A percentile compares a stretch with the other conserved stretches of the same genome.
These are phyloP conservation scores for Saussurea involucrata DNA, from an alignment of 129 eudicot genomes.

Conservation along the genomic window DNA sequence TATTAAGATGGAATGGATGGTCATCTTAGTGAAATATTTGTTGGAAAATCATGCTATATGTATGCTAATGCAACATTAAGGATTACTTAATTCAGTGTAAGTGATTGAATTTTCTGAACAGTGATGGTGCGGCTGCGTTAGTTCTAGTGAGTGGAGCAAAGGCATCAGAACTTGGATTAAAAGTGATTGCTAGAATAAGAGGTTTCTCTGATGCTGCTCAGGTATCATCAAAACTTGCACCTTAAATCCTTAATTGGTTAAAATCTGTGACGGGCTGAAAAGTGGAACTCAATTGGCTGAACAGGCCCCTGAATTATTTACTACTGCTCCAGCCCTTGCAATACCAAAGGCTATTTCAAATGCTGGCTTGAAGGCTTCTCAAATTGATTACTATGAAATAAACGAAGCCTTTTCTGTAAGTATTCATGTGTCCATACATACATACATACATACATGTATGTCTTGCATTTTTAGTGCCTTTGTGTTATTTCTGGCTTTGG, in stretches of 20 bases:
- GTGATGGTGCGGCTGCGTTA: conserved; percentile 98
- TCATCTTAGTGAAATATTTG: background rate
- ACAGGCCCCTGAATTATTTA: conserved; percentile 87
- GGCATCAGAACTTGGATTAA: conserved; percentile 69
- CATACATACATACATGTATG: background rate
- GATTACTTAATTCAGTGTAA: background rate
- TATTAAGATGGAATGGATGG: background rate
- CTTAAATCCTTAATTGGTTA: background rate
- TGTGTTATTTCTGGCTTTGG: conserved; percentile 6
- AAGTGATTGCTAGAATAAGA: conserved; percentile 74
- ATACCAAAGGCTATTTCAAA: conserved; percentile 88
- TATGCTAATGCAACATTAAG: background rate
- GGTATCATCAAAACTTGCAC: conserved; percentile 36
- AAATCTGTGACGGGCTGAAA: background rate
- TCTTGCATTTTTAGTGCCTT: background rate
- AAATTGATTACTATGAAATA: conserved; percentile 77
- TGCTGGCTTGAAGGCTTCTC: conserved; percentile 76
- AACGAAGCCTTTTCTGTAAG: conserved; percentile 95
- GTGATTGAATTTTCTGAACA: conserved; percentile 21
- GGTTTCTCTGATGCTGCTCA: conserved; percentile 96
- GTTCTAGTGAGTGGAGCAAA: conserved; percentile 89
- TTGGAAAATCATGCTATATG: background rate
- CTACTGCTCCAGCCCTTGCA: conserved; percentile 94
- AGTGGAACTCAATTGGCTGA: background rate
- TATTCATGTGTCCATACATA: background rate